Percentiles rank a stretch among this genome's conserved stretches.
Conservation (phyloP, 2,329 filamentous ascomycete species). For the Fusarium chuoi region DNA sequence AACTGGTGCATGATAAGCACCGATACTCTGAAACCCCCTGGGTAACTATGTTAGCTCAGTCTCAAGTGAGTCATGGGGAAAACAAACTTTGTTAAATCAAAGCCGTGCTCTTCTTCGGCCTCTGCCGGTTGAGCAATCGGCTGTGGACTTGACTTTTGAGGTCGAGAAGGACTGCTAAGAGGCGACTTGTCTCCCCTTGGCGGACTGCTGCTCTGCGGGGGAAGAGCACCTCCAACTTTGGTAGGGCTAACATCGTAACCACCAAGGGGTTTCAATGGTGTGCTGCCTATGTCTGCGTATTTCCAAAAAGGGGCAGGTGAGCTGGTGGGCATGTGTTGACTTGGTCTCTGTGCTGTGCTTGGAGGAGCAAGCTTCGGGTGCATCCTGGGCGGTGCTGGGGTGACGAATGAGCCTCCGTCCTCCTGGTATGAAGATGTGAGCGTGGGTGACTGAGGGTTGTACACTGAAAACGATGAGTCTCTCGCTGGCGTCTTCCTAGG, state of each 20-base stretch:
- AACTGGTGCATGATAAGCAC: conserved; percentile 68
- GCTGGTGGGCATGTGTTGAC: conserved; percentile 86
- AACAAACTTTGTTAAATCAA: conserved; percentile 68
- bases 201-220: conserved; percentile 69
- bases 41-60: conserved; percentile 15
- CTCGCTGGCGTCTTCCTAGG: conserved; percentile 59
- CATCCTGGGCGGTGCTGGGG: conserved; percentile 77
- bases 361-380: conserved; percentile 81
- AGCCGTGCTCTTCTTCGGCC: conserved; percentile 62
- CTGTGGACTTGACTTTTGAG: conserved; percentile 47
- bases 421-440: conserved; percentile 73
- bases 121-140: conserved; percentile 47
- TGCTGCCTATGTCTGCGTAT: conserved; percentile 80
- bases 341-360: conserved; percentile 82
- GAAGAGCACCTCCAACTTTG: conserved; percentile 56
- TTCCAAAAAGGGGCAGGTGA: conserved; percentile 91
- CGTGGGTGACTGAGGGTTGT: conserved; percentile 67
- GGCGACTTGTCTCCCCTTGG: conserved; percentile 62
- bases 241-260: conserved; percentile 68
- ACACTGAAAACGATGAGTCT: conserved; percentile 59
- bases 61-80: background rate
- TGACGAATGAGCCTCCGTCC: conserved; percentile 71
- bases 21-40: conserved; percentile 74
- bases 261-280: conserved; percentile 66
- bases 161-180: conserved; percentile 61